Evolutionary conservation across 1,284 basidiomycete species (phyloP).

Genomic region (Cryptococcus hybrid): DNA sequence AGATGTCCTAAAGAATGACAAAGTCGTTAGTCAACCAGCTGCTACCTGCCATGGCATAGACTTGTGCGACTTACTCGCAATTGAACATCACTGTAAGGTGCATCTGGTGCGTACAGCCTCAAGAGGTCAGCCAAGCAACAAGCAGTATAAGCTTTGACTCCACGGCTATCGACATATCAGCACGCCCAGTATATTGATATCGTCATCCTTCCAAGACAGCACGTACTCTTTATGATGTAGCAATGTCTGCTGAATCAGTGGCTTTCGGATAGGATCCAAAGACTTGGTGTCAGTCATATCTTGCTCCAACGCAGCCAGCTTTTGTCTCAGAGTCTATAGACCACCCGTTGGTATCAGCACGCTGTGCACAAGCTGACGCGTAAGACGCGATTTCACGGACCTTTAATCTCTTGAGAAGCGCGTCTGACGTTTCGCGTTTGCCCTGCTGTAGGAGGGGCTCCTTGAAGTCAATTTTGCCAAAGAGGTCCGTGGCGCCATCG

Average conservation of each 20-base stretch:
- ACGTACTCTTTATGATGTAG: constrained; percentile 85
- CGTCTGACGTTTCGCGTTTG: constrained; percentile 54
- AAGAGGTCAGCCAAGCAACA: constrained; percentile 95
- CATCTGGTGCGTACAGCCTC: constrained; percentile 91
- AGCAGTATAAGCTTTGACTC: constrained; percentile 88
- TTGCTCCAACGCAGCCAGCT: constrained; percentile 84
- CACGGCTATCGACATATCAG: constrained; percentile 47
- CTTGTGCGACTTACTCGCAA: constrained; percentile 55
- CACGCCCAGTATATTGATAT: background rate
- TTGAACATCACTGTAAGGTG: constrained; percentile 85
- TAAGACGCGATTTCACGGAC: constrained; percentile 23
- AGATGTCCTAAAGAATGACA: constrained; percentile 69
- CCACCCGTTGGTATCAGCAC: background rate
- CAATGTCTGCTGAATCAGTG: constrained; percentile 75
- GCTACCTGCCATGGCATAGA: background rate
- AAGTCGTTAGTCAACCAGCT: background rate
- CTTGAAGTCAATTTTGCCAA: constrained; percentile 61
- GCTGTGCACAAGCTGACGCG: background rate
- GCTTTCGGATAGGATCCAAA: constrained; percentile 67
- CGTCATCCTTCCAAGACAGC: background rate
- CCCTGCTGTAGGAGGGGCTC: constrained; percentile 64
- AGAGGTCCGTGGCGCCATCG: constrained; percentile 2
- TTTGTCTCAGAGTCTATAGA: constrained; percentile 62
- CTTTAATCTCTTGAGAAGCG: constrained; percentile 78
- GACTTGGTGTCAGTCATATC: constrained; percentile 74